Evolutionary conservation across 108 stramenopile genomes (phyloP).

Genomic region (Nitzschia sp.): DNA sequence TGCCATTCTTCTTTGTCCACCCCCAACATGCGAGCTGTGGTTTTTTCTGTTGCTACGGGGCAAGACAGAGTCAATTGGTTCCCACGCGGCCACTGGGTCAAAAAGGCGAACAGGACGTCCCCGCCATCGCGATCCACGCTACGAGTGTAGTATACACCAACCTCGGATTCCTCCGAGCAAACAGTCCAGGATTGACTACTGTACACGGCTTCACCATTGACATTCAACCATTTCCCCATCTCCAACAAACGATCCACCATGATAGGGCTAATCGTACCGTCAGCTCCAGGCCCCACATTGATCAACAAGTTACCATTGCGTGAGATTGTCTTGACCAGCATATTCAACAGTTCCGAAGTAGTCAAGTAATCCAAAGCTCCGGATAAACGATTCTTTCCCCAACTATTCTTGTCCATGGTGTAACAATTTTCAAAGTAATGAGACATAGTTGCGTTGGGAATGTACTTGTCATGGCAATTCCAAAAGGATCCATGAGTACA

Average conservation of each 20-base stretch:
- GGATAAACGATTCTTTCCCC: constrained; percentile 45
- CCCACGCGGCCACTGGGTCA: constrained; percentile 37
- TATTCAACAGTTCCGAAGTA: constrained; percentile 32
- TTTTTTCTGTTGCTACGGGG: constrained; percentile 27
- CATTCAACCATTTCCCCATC: constrained; percentile 47
- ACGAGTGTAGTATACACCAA: constrained; percentile 27
- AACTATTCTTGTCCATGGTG: constrained; percentile 32
- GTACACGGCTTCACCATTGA: constrained; percentile 53
- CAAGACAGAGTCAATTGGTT: constrained; percentile 20
- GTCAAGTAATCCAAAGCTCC: constrained; percentile 30
- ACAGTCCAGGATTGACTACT: constrained; percentile 36
- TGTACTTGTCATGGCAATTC: constrained; percentile 41
- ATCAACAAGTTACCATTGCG: constrained; percentile 45
- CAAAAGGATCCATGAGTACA: constrained; percentile 46
- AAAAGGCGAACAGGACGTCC: constrained; percentile 24
- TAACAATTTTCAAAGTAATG: constrained; percentile 44
- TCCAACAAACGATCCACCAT: constrained; percentile 46
- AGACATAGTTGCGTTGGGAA: constrained; percentile 12
- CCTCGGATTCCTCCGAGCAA: constrained; percentile 24
- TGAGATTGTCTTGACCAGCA: constrained; percentile 35
- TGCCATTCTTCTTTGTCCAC: constrained; percentile 1
- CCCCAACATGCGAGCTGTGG: constrained; percentile 37
- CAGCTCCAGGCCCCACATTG: constrained; percentile 50
- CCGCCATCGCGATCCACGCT: constrained; percentile 1
- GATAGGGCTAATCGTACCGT: constrained; percentile 45